Percentiles rank a stretch among this genome's conserved stretches.
These are phyloP conservation scores for Penicillium sp. DNA, from an alignment of 2,329 filamentous ascomycete genomes.

Conservation along the genomic window DNA sequence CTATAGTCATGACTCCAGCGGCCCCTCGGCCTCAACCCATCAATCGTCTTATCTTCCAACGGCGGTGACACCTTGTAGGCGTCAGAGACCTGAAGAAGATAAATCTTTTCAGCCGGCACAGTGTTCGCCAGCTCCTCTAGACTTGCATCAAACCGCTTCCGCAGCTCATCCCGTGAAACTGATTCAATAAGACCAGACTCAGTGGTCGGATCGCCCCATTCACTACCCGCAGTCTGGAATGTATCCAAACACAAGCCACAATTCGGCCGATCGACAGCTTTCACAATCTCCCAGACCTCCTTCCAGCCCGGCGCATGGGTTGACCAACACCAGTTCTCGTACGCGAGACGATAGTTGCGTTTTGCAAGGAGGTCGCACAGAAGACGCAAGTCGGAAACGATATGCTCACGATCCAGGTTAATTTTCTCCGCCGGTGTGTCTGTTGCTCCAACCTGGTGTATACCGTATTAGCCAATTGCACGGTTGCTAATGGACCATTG, in stretches of 20 bases:
- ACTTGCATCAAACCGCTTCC: conserved; percentile 51
- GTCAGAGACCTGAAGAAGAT: conserved; percentile 69
- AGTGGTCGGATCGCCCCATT: conserved; percentile 70
- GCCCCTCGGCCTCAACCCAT: conserved; percentile 57
- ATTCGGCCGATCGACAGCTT: conserved; percentile 60
- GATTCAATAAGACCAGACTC: conserved; percentile 56
- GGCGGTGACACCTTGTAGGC: conserved; percentile 62
- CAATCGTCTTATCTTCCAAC: conserved; percentile 50
- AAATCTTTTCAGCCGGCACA: conserved; percentile 67
- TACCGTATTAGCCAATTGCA: neutral
- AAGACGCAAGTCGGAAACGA: conserved; percentile 60
- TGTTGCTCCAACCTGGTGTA: conserved; percentile 56
- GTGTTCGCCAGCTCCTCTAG: conserved; percentile 54
- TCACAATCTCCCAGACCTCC: conserved; percentile 65
- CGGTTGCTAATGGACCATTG: neutral
- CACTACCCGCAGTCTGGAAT: conserved; percentile 68
- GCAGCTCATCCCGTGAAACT: conserved; percentile 46
- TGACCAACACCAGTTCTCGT: conserved; percentile 82
- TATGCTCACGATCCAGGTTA: conserved; percentile 45
- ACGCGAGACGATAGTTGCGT: conserved; percentile 61
- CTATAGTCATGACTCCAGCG: conserved; percentile 69
- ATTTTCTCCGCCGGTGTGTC: conserved; percentile 57
- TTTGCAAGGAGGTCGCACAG: conserved; percentile 60
- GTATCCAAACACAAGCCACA: conserved; percentile 73
- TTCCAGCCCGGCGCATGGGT: conserved; percentile 66